Percentiles rank a stretch among this genome's conserved stretches.
Conservation (phyloP, 345 rosid species). For the Microcos paniculata region DNA sequence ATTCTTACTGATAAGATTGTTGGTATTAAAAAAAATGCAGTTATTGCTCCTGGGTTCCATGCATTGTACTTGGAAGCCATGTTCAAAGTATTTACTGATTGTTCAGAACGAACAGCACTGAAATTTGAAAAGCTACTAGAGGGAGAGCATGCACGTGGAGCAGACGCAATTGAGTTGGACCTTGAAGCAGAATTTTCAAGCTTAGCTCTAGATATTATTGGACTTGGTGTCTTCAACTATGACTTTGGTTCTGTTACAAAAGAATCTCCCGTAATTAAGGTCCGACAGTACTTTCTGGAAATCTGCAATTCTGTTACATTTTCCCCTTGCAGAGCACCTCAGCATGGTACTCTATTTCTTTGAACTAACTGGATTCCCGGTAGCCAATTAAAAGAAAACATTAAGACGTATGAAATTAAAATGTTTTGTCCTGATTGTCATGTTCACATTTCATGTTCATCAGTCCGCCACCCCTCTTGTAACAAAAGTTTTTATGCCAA, state of each 20-base stretch:
- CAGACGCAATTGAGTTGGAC: constrained; percentile 61
- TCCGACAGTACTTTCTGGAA: constrained; percentile 20
- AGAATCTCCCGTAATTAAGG: constrained; percentile 97
- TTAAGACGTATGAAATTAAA: not conserved
- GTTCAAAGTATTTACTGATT: constrained; percentile 72
- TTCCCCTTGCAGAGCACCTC: constrained; percentile 1
- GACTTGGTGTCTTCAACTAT: constrained; percentile 90
- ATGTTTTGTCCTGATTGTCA: not conserved
- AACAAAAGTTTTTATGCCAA: not conserved
- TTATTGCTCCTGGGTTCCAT: constrained; percentile 93
- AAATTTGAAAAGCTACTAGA: constrained; percentile 73
- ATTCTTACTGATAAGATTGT: not conserved
- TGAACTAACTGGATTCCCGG: not conserved
- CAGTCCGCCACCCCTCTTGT: not conserved
- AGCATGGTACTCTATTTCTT: constrained; percentile 4
- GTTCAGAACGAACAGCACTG: constrained; percentile 68
- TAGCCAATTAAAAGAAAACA: not conserved
- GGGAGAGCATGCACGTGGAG: constrained; percentile 39
- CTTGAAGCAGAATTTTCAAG: constrained; percentile 94
- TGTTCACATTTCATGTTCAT: not conserved
- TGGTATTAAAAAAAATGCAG: constrained; percentile 34
- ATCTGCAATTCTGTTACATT: not conserved
- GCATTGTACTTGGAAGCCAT: constrained; percentile 81
- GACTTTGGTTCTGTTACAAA: constrained; percentile 91
- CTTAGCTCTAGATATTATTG: constrained; percentile 93